A percentile compares a stretch with the other conserved stretches of the same genome.
Evolutionary conservation across 2,329 filamentous ascomycete genomes (phyloP).

Genomic region (Saccharata proteae): DNA sequence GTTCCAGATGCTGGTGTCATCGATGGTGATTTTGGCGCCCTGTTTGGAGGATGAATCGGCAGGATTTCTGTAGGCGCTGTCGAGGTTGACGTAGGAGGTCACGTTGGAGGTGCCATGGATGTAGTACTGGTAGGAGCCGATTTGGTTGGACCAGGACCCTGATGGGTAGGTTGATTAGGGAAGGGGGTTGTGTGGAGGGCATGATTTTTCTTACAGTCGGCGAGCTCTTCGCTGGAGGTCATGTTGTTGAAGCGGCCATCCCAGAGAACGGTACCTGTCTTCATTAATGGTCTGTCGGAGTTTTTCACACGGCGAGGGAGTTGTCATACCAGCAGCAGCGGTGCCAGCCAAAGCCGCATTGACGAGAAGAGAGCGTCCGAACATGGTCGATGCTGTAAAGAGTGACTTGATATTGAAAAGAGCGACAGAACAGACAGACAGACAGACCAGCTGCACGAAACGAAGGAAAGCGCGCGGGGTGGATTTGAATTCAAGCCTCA

Average conservation of each 20-base stretch:
- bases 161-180: slow-evolving; percentile 3
- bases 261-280: slow-evolving; percentile 46
- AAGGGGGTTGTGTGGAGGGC: slow-evolving; percentile 3
- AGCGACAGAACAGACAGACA: no score
- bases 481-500: no score
- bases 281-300: no score
- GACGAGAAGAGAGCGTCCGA: slow-evolving; percentile 2
- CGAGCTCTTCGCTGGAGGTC: slow-evolving; percentile 40
- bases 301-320: no score
- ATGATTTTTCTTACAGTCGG: slow-evolving; percentile 29
- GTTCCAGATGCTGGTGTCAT: slow-evolving; percentile 55
- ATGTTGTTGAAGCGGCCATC: slow-evolving; percentile 55
- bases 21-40: slow-evolving; percentile 58
- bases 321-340: neutral
- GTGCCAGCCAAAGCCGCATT: slow-evolving; percentile 1
- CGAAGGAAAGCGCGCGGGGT: no score
- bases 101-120: slow-evolving; percentile 52
- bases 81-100: slow-evolving; percentile 50
- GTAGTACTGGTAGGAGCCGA: slow-evolving; percentile 63
- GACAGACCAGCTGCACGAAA: no score
- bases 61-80: slow-evolving; percentile 50
- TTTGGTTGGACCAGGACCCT: slow-evolving; percentile 56
- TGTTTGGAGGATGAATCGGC: slow-evolving; percentile 48
- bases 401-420: no score
- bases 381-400: no score